Percentiles rank a stretch among this genome's conserved stretches.
phyloP scores from a whole-genome alignment of 306 rosid species.

The Sicyos baderoa region DNA sequence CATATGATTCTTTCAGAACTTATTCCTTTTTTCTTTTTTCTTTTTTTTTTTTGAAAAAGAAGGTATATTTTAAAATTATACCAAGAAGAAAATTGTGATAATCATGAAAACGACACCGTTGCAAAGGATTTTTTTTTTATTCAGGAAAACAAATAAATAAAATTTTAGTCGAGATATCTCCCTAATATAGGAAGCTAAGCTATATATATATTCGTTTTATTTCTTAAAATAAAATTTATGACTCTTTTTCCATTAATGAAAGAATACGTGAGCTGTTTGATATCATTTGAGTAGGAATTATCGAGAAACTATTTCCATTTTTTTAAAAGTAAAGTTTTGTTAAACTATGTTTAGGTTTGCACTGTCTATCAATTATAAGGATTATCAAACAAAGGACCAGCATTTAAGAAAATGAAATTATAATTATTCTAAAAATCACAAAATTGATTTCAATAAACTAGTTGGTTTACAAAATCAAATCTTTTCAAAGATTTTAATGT shows the following conservation, averaged over 20 bases:
- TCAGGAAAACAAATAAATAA: neutral
- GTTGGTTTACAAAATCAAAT: too few species aligned
- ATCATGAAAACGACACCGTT: slow-evolving; percentile 5
- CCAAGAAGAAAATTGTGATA: neutral
- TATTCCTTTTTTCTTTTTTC: too few species aligned
- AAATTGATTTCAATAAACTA: neutral
- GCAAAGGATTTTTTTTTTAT: neutral
- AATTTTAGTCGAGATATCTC: neutral
- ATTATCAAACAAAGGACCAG: neutral
- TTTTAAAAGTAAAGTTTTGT: neutral
- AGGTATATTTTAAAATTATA: slow-evolving; percentile 1
- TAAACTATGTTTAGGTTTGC: neutral
- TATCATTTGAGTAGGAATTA: neutral
- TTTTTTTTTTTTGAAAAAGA: neutral
- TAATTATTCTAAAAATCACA: neutral
- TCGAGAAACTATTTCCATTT: neutral
- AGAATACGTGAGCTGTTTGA: neutral
- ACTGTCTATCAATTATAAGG: neutral
- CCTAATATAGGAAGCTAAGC: neutral
- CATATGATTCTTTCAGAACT: too few species aligned
- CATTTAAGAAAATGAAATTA: neutral
- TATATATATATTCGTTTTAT: neutral
- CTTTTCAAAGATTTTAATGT: too few species aligned
- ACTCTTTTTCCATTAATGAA: neutral
- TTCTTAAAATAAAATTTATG: neutral